These are phyloP conservation scores for Candida caryicola DNA, from an alignment of 805 yeast species.

Conservation along the genomic window DNA sequence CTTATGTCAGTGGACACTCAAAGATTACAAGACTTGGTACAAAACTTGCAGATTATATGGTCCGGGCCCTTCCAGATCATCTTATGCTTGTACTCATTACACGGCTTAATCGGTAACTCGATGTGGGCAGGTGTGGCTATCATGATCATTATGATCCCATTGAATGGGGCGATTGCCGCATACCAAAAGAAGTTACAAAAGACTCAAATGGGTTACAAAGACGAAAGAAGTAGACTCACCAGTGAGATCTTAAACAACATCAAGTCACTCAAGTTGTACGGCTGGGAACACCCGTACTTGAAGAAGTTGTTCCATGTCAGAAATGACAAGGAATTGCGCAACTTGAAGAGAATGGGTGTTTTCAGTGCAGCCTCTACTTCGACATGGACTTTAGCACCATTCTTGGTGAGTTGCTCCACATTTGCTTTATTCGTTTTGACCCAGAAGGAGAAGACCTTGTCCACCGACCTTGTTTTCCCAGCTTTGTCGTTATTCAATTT, in stretches of 20 bases:
- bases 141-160: constrained; percentile 73
- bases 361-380: constrained; percentile 69
- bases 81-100: constrained; percentile 70
- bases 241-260: constrained; percentile 88
- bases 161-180: constrained; percentile 68
- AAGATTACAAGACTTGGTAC: constrained; percentile 78
- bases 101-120: constrained; percentile 74
- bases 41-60: constrained; percentile 78
- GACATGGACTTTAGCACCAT: constrained; percentile 85
- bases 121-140: constrained; percentile 95
- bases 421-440: constrained; percentile 74
- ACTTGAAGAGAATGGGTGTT: constrained; percentile 69
- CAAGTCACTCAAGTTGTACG: constrained; percentile 88
- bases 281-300: constrained; percentile 90
- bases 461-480: constrained; percentile 90
- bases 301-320: constrained; percentile 74
- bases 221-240: constrained; percentile 84
- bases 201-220: constrained; percentile 85
- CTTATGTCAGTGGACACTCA: constrained; percentile 93
- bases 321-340: constrained; percentile 79
- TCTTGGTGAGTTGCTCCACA: constrained; percentile 83
- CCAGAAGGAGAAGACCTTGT: constrained; percentile 58
- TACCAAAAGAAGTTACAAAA: constrained; percentile 72
- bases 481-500: constrained; percentile 86
- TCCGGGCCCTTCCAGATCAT: constrained; percentile 89